These are phyloP conservation scores for Drechslerella coelobrocha DNA, from an alignment of 2,329 filamentous ascomycete species.

Conservation along the genomic window DNA sequence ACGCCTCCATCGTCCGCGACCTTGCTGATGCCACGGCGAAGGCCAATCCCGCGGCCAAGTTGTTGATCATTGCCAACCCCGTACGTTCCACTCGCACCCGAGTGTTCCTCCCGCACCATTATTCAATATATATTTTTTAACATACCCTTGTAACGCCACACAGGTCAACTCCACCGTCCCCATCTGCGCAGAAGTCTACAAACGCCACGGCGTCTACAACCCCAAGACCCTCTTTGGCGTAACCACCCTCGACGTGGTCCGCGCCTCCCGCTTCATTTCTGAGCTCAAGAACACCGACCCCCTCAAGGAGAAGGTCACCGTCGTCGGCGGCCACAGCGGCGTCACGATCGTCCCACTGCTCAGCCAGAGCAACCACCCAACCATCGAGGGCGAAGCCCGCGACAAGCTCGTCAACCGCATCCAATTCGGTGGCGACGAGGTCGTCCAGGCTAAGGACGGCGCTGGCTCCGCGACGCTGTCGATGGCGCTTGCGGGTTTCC, in stretches of 20 bases:
- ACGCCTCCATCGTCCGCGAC: conserved; percentile 98
- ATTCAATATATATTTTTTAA: background rate
- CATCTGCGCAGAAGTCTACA: conserved; percentile 96
- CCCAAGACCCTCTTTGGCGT: conserved; percentile 99
- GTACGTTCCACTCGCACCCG: no score
- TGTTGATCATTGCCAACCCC: conserved; percentile 98
- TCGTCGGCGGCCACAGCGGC: conserved; percentile 95
- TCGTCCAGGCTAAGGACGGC: conserved; percentile 98
- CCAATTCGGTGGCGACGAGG: conserved; percentile 98
- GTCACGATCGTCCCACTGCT: conserved; percentile 98
- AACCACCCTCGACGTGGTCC: conserved; percentile 98
- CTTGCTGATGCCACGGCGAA: conserved; percentile 93
- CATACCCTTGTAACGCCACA: conserved; percentile 14
- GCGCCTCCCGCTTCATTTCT: conserved; percentile 95
- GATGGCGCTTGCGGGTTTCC: conserved; percentile 94
- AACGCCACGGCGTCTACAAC: conserved; percentile 94
- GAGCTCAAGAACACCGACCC: conserved; percentile 92
- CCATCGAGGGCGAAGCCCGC: conserved; percentile 77
- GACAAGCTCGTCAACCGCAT: conserved; percentile 87
- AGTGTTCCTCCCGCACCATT: conserved; percentile 34
- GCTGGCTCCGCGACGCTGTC: conserved; percentile 95
- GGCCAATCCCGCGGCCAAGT: conserved; percentile 86
- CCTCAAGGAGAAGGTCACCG: conserved; percentile 89
- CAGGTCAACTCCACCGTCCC: conserved; percentile 97
- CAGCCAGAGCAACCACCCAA: conserved; percentile 86